Conservation (phyloP, 2,329 filamentous ascomycete genomes). For the Fusarium sp. region DNA sequence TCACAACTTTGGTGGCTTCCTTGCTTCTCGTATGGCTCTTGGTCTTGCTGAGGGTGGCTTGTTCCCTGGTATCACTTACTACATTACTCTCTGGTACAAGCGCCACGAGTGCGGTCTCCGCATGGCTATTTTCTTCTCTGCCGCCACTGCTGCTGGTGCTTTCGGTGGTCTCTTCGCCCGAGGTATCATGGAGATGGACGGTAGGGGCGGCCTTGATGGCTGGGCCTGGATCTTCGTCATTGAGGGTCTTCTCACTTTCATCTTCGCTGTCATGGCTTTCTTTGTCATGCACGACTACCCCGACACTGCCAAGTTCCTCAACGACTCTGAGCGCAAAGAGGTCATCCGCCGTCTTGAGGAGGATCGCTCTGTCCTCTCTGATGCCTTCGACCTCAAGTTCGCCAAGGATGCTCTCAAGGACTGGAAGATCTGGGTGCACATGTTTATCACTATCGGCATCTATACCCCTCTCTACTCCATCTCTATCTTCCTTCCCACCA, state of each 20-base stretch:
- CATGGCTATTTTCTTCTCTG: conserved; percentile 70
- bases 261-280: conserved; percentile 59
- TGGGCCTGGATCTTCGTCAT: conserved; percentile 88
- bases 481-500: conserved; percentile 55
- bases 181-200: conserved; percentile 69
- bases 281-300: conserved; percentile 72
- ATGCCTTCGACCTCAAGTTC: conserved; percentile 69
- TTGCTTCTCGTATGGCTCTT: conserved; percentile 61
- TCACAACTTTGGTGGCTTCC: conserved; percentile 59
- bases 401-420: conserved; percentile 68
- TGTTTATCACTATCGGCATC: conserved; percentile 72
- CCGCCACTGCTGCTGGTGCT: conserved; percentile 70
- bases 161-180: conserved; percentile 72
- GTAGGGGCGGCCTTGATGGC: conserved; percentile 63
- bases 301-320: conserved; percentile 62
- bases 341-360: conserved; percentile 59
- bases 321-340: conserved; percentile 56
- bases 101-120: conserved; percentile 71
- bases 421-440: conserved; percentile 67
- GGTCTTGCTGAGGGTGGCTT: conserved; percentile 68
- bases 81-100: conserved; percentile 70
- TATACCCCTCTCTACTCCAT: conserved; percentile 56
- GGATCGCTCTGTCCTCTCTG: conserved; percentile 62
- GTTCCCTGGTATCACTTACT: conserved; percentile 73
- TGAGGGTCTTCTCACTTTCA: conserved; percentile 65